Evolutionary conservation across 1,139 yeast species (phyloP), one percentile per base, ranked within the genome.

Genomic region (Candida freyschussii): DNA sequence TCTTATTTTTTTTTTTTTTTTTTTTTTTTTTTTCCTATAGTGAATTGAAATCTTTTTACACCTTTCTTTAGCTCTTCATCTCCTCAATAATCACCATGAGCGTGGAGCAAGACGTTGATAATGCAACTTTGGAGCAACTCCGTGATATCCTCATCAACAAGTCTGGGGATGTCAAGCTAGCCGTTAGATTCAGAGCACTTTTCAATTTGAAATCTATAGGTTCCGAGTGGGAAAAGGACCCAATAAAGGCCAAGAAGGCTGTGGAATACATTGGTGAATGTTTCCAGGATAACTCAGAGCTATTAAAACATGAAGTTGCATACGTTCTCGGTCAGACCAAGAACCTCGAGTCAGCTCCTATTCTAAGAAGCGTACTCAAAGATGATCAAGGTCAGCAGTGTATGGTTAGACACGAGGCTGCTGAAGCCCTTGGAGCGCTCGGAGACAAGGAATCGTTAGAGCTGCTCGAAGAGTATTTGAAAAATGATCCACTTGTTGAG

Each of bases 331-430:
- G 99, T 26, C 99, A 93, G 62, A 87, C 96, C 32, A 78, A 82
- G 54, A 89, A 89, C 62, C 56, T 78, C 47, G 61, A 73, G 35
- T 89, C 96, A 36, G 84, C 93, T 35, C 78, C 81, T 27, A 70
- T 75, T 36, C 70, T 93, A 44, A 73, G 86, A 56, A 67, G 69
- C n/a, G 94, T 85, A 21, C 70, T 91, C 48, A 61, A 64, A 37
- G 80, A 82, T 55, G 50, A 53, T 17, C 52, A 66, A 30, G 63
- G 65, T 38, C 97, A 93, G 63, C 91, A 82, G 56, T 69, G 84
- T 39, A 93, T 93, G 97, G 99, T 93, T 22, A 82, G 99, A 60
- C 99, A 93, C 59, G 99, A 93, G 61, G 98, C 98, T 14, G 98
- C 98, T 10, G 99, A 93, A 62, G 98, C 97, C 20, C 70, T 93